These are phyloP conservation scores for Leucosporidium scottii DNA, from an alignment of 768 basidiomycete species.

Conservation along the genomic window DNA sequence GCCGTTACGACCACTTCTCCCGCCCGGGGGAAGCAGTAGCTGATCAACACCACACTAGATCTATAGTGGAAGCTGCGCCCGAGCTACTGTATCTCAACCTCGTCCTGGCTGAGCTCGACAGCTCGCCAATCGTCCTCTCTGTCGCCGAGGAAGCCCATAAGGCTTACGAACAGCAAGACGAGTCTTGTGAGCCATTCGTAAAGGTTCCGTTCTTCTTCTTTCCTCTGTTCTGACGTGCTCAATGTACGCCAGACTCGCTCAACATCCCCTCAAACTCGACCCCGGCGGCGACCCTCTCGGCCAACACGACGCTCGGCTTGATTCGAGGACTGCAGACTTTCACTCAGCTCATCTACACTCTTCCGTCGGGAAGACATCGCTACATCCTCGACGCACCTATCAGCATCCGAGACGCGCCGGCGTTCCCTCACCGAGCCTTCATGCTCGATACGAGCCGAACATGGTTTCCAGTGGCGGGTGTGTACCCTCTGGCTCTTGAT, in stretches of 20 bases:
- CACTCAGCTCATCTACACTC: conserved; percentile 57
- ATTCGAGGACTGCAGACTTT: conserved; percentile 72
- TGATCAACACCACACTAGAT: too few relatives aligned
- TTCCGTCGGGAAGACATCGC: not conserved
- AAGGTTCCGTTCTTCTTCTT: too few relatives aligned
- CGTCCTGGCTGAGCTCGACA: not conserved
- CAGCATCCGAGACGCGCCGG: conserved; percentile 7
- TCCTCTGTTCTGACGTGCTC: not conserved
- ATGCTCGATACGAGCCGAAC: conserved; percentile 76
- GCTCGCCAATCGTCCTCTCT: not conserved
- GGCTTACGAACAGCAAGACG: conserved; percentile 49
- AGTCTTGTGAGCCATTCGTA: conserved; percentile 52
- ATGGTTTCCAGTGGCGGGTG: conserved; percentile 46
- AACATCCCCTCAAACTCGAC: conserved; percentile 51
- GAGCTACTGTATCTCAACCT: not conserved
- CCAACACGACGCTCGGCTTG: conserved; percentile 59
- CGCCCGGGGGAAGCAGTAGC: too few relatives aligned
- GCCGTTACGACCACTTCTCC: too few relatives aligned
- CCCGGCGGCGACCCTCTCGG: conserved; percentile 48
- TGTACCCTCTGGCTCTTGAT: too few relatives aligned
- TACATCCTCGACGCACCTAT: conserved; percentile 17
- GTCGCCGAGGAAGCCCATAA: not conserved
- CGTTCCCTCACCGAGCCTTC: conserved; percentile 51
- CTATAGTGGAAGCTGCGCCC: too few relatives aligned
- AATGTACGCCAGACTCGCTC: conserved; percentile 34